Conservation (phyloP, 208 protist species). For the Trypanosoma mega region DNA sequence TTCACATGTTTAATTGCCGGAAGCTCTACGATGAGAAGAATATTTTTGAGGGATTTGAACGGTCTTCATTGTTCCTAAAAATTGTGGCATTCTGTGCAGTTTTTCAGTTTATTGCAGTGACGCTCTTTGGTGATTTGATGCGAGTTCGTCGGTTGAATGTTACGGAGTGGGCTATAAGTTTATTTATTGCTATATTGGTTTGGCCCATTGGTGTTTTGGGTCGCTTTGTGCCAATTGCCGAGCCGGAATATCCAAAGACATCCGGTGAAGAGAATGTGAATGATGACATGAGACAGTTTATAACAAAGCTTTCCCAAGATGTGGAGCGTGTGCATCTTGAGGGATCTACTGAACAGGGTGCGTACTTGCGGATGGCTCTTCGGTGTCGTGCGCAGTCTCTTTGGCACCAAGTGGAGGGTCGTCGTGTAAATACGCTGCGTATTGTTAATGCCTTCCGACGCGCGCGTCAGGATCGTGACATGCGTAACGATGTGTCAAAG, state of each 20-base stretch:
- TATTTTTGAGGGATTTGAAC: constrained; percentile 58
- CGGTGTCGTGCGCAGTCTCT: constrained; percentile 49
- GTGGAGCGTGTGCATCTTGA: constrained; percentile 49
- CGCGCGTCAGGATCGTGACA: constrained; percentile 33
- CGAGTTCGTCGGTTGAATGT: constrained; percentile 43
- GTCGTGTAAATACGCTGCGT: constrained; percentile 43
- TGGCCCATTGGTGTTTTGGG: constrained; percentile 32
- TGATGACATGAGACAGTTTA: constrained; percentile 25
- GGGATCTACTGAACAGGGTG: constrained; percentile 26
- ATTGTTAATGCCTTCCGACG: constrained; percentile 74
- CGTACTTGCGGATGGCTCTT: constrained; percentile 39
- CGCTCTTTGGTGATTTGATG: constrained; percentile 90
- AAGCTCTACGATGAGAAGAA: constrained; percentile 87
- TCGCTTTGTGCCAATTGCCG: constrained; percentile 40
- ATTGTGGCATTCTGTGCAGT: constrained; percentile 67
- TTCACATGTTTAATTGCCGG: constrained; percentile 93
- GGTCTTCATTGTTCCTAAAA: constrained; percentile 64
- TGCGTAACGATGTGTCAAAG: constrained; percentile 6
- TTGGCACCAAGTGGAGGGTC: constrained; percentile 56
- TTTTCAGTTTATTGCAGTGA: constrained; percentile 85
- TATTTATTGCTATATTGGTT: constrained; percentile 32
- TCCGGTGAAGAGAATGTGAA: constrained; percentile 37
- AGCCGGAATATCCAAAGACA: constrained; percentile 32
- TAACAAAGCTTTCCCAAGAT: constrained; percentile 50
- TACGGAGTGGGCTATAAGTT: constrained; percentile 49